A percentile compares a stretch with the other conserved stretches of the same genome.
Evolutionary conservation across 495 filamentous ascomycete species (phyloP).

Genomic region (Penicillium silybi): DNA sequence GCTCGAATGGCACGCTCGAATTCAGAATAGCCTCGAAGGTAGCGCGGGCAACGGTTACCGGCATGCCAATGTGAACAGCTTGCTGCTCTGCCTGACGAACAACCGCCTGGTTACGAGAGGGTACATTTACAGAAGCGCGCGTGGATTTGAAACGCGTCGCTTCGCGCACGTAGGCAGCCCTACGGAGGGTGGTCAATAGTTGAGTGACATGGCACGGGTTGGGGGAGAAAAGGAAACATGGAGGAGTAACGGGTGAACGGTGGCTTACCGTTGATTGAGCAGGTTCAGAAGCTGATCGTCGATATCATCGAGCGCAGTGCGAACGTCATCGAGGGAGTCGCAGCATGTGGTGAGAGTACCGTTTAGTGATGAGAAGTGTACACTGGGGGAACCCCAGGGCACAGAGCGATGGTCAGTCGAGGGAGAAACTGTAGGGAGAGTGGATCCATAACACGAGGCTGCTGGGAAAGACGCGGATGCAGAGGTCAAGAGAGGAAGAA

Average conservation of each 20-base stretch:
- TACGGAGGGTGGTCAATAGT: neutral
- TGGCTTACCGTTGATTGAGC: neutral
- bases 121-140: conserved; percentile 1
- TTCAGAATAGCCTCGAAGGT: conserved; percentile 4
- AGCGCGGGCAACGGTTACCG: conserved; percentile 4
- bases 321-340: conserved; percentile 1
- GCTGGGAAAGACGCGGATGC: neutral
- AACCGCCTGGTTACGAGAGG: conserved; percentile 2
- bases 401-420: conserved; percentile 2
- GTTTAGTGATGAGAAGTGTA: conserved; percentile 5
- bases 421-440: neutral
- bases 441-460: conserved; percentile 1
- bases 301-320: neutral
- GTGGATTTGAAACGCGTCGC: conserved; percentile 9
- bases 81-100: conserved; percentile 3
- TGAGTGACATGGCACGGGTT: neutral
- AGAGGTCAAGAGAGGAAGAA: neutral
- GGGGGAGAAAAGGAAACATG: no score
- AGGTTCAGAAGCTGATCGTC: neutral
- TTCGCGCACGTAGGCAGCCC: conserved; percentile 5
- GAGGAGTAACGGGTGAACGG: neutral
- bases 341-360: conserved; percentile 2
- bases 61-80: conserved; percentile 2
- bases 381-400: conserved; percentile 2
- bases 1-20: conserved; percentile 3